Percentiles rank a stretch among this genome's conserved stretches.
Evolutionary conservation across 2,329 filamentous ascomycete species (phyloP).

Genomic region (Penicillium sp.): DNA sequence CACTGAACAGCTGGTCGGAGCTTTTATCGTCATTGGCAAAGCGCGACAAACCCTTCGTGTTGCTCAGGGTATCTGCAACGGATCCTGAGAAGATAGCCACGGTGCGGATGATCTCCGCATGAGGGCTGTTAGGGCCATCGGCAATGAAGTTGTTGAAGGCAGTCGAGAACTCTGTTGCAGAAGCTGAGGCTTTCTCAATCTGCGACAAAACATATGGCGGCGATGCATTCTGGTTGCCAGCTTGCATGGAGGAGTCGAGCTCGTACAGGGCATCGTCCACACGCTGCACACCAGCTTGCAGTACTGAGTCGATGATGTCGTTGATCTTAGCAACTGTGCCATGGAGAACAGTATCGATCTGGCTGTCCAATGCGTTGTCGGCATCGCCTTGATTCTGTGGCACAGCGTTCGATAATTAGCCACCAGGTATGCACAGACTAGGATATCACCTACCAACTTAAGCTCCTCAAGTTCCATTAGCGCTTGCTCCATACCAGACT

Average conservation of each 20-base stretch:
- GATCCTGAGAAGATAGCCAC: constrained; percentile 88
- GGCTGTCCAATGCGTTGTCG: constrained; percentile 78
- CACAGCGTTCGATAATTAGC: constrained; percentile 2
- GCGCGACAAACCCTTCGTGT: constrained; percentile 90
- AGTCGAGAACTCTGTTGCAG: constrained; percentile 94
- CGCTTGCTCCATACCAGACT: constrained; percentile 95
- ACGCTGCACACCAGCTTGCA: constrained; percentile 86
- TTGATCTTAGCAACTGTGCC: constrained; percentile 90
- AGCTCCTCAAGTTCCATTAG: constrained; percentile 88
- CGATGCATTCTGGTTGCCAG: constrained; percentile 96
- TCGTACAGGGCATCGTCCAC: constrained; percentile 97
- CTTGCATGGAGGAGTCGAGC: constrained; percentile 95
- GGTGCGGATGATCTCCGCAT: constrained; percentile 87
- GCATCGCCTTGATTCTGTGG: constrained; percentile 64
- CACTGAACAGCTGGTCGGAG: constrained; percentile 76
- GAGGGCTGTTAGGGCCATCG: constrained; percentile 85
- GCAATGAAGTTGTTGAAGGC: constrained; percentile 98
- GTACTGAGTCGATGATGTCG: constrained; percentile 93
- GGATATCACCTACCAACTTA: constrained; percentile 50
- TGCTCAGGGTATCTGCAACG: constrained; percentile 88
- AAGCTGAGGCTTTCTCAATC: constrained; percentile 92
- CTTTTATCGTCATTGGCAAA: constrained; percentile 96
- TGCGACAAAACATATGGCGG: constrained; percentile 93
- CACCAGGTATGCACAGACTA: too few species aligned
- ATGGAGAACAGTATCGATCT: constrained; percentile 85